phyloP scores from a whole-genome alignment of 2,329 filamentous ascomycete species.

The Emergomyces pasteurianus region DNA sequence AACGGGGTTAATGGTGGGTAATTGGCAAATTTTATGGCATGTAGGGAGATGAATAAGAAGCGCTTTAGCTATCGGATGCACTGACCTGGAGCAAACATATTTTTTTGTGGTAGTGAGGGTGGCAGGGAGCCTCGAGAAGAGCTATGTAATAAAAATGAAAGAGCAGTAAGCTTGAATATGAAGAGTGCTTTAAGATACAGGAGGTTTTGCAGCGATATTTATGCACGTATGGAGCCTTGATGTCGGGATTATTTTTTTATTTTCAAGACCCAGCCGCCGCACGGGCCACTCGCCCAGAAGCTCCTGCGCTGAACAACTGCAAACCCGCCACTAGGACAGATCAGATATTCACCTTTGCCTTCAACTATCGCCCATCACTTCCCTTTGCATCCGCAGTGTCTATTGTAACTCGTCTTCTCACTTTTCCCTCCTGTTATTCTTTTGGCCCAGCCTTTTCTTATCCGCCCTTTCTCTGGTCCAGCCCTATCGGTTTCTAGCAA shows the following conservation, averaged over 20 bases:
- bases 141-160: not conserved
- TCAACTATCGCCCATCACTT: not conserved
- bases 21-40: not conserved
- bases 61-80: not conserved
- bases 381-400: not conserved
- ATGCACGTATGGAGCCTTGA: no score
- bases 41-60: not conserved
- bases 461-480: not conserved
- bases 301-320: constrained; percentile 5
- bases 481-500: not conserved
- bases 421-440: not conserved
- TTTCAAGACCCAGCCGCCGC: constrained; percentile 2
- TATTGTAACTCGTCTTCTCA: not conserved
- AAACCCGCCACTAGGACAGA: not conserved
- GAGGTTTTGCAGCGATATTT: not conserved
- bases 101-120: not conserved
- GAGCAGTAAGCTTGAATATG: not conserved
- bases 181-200: not conserved
- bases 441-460: not conserved
- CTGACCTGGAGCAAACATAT: constrained; percentile 16
- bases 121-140: not conserved
- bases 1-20: not conserved
- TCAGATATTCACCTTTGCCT: not conserved
- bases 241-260: not conserved
- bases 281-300: constrained; percentile 10